Conservation (phyloP, 352 stramenopile genomes). For the Phytophthora sp. region DNA sequence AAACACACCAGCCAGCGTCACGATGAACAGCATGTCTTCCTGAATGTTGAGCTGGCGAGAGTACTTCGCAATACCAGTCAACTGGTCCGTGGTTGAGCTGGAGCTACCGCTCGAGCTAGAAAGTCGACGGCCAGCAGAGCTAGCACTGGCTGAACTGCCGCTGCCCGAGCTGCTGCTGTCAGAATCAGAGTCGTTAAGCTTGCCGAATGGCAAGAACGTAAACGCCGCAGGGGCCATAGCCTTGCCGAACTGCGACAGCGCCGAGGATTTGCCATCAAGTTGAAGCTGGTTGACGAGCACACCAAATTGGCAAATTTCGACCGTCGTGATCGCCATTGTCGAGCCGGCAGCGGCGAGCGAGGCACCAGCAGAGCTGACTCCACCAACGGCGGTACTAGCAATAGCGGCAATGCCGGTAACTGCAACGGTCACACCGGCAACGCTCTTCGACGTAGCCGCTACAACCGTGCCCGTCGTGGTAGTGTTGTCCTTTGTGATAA, state of each 20-base stretch:
- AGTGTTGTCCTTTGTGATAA: slow-evolving; percentile 76
- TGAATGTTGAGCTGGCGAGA: slow-evolving; percentile 71
- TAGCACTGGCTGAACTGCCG: slow-evolving; percentile 15
- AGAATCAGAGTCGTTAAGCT: slow-evolving; percentile 39
- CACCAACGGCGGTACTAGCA: slow-evolving; percentile 61
- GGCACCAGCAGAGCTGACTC: slow-evolving; percentile 44
- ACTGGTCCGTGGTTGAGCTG: slow-evolving; percentile 1
- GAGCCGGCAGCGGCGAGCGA: slow-evolving; percentile 59
- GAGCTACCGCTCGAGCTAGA: slow-evolving; percentile 27
- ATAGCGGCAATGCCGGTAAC: slow-evolving; percentile 76
- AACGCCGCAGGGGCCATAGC: slow-evolving; percentile 78
- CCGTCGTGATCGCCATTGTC: slow-evolving; percentile 71
- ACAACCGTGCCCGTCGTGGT: slow-evolving; percentile 61
- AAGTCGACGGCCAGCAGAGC: slow-evolving; percentile 39
- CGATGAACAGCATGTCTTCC: slow-evolving; percentile 84
- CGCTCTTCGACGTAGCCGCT: slow-evolving; percentile 67
- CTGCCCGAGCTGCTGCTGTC: slow-evolving; percentile 33
- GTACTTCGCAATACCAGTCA: slow-evolving; percentile 76
- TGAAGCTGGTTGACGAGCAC: slow-evolving; percentile 82
- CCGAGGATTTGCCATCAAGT: slow-evolving; percentile 73
- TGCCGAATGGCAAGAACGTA: slow-evolving; percentile 80
- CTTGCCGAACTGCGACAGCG: slow-evolving; percentile 72
- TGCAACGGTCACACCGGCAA: slow-evolving; percentile 73
- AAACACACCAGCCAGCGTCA: slow-evolving; percentile 77
- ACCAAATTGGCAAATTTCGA: slow-evolving; percentile 83